Conservation (phyloP, 768 basidiomycete genomes). For the Tulasnella sp. region DNA sequence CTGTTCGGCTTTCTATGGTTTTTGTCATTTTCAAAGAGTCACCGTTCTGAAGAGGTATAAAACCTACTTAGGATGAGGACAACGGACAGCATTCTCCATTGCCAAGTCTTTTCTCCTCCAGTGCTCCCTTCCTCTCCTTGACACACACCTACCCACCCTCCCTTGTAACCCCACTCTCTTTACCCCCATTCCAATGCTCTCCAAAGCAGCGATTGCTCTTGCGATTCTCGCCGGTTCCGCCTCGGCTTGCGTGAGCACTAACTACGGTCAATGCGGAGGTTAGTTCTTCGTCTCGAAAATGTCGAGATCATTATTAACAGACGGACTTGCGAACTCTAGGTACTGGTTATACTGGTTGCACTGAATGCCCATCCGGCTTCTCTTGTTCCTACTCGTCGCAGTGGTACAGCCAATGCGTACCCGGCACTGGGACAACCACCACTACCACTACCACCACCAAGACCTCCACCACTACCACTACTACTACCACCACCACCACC, state of each 20-base stretch:
- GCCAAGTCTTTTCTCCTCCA: not conserved
- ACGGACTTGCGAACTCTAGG: not conserved
- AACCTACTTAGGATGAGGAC: not conserved
- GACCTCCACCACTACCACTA: not conserved
- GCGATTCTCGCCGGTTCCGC: not conserved
- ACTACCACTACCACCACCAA: not conserved
- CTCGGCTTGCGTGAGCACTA: not conserved
- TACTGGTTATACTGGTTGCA: not conserved
- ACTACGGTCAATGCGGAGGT: not conserved
- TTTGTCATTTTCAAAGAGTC: not conserved
- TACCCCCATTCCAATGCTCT: not conserved
- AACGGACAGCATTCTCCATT: not conserved
- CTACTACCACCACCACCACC: not conserved
- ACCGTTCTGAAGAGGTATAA: not conserved
- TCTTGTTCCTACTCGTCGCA: not conserved
- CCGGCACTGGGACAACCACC: not conserved
- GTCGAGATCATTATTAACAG: not conserved
- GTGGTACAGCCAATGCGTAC: constrained; percentile 7
- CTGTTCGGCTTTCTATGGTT: not conserved
- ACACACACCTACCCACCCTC: not conserved
- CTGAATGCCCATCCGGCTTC: not conserved
- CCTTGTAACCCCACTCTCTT: not conserved
- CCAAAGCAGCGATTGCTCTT: not conserved
- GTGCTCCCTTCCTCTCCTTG: not conserved
- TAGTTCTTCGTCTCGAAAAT: not conserved